Conservation (phyloP, 805 yeast genomes). For the Kurtzmaniella fragi region DNA sequence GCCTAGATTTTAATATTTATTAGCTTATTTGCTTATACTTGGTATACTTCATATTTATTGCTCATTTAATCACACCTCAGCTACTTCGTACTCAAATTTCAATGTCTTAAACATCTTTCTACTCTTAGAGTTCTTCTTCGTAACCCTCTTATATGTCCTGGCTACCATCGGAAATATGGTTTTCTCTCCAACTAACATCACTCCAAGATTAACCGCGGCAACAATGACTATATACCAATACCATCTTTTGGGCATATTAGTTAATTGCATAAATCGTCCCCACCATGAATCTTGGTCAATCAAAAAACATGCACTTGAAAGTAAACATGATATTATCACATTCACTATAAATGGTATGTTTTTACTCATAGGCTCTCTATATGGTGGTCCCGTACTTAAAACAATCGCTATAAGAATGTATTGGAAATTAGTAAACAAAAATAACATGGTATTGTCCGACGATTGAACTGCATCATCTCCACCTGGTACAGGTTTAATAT, state of each 20-base stretch:
- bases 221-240: conserved; percentile 45
- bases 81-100: conserved; percentile 13
- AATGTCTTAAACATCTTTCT: conserved; percentile 39
- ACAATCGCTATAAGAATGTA: conserved; percentile 79
- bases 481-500: conserved; percentile 73
- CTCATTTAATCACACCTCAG: background rate
- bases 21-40: too few relatives aligned
- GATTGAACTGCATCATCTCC: conserved; percentile 75
- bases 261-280: conserved; percentile 73
- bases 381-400: conserved; percentile 92
- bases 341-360: conserved; percentile 71
- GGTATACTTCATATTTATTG: too few relatives aligned
- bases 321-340: conserved; percentile 41
- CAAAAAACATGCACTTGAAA: conserved; percentile 53
- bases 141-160: conserved; percentile 28
- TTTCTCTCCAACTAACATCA: conserved; percentile 43
- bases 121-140: conserved; percentile 21
- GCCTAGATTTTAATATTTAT: too few relatives aligned
- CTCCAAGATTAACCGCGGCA: conserved; percentile 46
- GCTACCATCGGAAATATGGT: conserved; percentile 40
- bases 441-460: conserved; percentile 84
- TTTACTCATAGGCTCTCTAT: conserved; percentile 66
- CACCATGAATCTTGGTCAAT: conserved; percentile 47
- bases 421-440: conserved; percentile 79
- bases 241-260: conserved; percentile 49